These are phyloP conservation scores for Meyerozyma athensensis DNA, from an alignment of 1,139 yeast genomes.

Conservation along the genomic window DNA sequence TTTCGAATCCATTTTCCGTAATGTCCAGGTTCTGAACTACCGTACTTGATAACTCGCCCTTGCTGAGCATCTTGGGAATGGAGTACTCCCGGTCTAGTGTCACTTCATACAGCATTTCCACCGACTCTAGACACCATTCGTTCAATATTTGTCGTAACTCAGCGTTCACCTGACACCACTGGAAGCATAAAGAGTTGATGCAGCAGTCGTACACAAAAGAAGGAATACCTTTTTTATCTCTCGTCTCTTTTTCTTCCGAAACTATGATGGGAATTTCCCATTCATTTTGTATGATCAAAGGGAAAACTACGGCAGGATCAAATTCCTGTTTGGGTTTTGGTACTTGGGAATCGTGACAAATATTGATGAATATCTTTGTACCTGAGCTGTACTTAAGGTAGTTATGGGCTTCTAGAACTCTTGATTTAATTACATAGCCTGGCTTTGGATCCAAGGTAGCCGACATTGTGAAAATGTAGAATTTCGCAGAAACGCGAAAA, in stretches of 20 bases:
- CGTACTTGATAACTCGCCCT: constrained; percentile 47
- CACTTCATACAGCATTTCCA: constrained; percentile 46
- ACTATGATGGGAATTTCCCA: constrained; percentile 86
- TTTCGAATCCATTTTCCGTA: constrained; percentile 29
- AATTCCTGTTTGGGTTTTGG: constrained; percentile 51
- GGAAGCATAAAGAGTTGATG: constrained; percentile 54
- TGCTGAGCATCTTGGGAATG: constrained; percentile 59
- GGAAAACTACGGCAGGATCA: constrained; percentile 54
- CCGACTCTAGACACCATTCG: constrained; percentile 66
- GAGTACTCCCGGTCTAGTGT: constrained; percentile 38
- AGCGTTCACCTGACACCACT: constrained; percentile 54
- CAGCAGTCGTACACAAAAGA: constrained; percentile 76
- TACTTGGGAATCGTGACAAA: constrained; percentile 61
- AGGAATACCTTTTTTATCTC: constrained; percentile 65
- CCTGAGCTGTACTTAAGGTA: constrained; percentile 24
- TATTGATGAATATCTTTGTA: constrained; percentile 72
- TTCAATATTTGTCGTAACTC: constrained; percentile 46
- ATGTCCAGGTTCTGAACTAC: constrained; percentile 30
- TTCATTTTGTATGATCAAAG: constrained; percentile 61
- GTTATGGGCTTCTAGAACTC: constrained; percentile 34
- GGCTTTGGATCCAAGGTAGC: constrained; percentile 41
- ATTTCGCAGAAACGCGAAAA: not conserved
- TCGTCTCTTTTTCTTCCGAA: constrained; percentile 48
- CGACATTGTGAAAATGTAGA: not conserved
- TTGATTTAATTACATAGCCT: constrained; percentile 63